phyloP scores from a whole-genome alignment of 805 yeast genomes.

The Lipomyces anomalus region DNA sequence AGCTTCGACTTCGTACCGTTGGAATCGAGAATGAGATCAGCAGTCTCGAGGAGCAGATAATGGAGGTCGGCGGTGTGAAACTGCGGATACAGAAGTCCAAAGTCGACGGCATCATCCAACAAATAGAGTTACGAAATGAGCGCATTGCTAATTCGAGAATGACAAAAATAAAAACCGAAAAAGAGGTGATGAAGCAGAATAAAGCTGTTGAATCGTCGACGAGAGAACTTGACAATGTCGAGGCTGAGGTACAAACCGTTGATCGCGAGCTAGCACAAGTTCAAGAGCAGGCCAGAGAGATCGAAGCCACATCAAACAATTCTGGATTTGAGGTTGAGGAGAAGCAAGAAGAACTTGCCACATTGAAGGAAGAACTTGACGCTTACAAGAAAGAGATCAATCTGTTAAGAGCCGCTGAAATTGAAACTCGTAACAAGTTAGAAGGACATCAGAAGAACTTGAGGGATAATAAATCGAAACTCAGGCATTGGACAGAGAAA shows the following conservation, averaged over 20 bases:
- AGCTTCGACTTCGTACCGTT: conserved; percentile 49
- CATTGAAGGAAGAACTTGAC: conserved; percentile 38
- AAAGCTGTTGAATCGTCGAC: conserved; percentile 45
- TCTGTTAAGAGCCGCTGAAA: conserved; percentile 55
- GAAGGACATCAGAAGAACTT: conserved; percentile 49
- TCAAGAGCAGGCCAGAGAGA: conserved; percentile 31
- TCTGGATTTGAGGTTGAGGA: conserved; percentile 24
- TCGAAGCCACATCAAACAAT: conserved; percentile 25
- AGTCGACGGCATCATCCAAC: conserved; percentile 68
- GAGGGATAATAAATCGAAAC: conserved; percentile 37
- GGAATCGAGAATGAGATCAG: conserved; percentile 53
- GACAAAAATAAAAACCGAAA: conserved; percentile 54
- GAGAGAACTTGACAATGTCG: conserved; percentile 40
- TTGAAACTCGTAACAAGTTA: conserved; percentile 58
- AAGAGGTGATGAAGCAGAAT: conserved; percentile 52
- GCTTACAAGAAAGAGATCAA: conserved; percentile 44
- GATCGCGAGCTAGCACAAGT: conserved; percentile 35
- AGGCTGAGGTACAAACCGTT: conserved; percentile 35
- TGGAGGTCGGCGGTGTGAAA: conserved; percentile 88
- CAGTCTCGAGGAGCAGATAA: conserved; percentile 63
- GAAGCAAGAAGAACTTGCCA: conserved; percentile 30
- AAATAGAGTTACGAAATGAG: conserved; percentile 53
- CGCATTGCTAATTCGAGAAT: conserved; percentile 54
- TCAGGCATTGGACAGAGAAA: conserved; percentile 35
- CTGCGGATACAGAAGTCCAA: conserved; percentile 72